These are phyloP conservation scores for Beauveria caledonica DNA, from an alignment of 2,329 filamentous ascomycete species.

Conservation along the genomic window DNA sequence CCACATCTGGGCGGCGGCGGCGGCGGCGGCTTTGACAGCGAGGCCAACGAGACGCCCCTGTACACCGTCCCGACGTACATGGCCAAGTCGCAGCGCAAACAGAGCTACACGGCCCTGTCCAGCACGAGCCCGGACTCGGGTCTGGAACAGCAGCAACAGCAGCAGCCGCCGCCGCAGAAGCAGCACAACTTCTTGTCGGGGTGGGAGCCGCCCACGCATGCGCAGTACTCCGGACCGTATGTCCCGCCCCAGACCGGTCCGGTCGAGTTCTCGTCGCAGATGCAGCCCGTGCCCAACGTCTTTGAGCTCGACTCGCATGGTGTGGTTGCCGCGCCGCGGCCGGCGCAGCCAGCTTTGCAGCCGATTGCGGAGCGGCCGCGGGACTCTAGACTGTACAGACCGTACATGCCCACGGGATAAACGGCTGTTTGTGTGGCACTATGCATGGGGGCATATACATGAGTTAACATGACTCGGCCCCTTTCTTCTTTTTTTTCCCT, in stretches of 20 bases:
- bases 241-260: not conserved
- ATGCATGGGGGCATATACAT: not conserved
- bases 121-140: not conserved
- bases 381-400: not conserved
- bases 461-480: not conserved
- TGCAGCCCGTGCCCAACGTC: not conserved
- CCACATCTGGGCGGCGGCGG: not conserved
- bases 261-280: not conserved
- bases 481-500: not conserved
- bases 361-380: not conserved
- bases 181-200: not conserved
- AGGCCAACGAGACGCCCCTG: constrained; percentile 10
- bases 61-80: not conserved
- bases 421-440: not conserved
- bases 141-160: not conserved
- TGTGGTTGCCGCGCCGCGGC: not conserved
- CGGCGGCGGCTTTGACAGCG: not conserved
- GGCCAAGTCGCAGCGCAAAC: too few relatives aligned
- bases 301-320: constrained; percentile 6
- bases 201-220: not conserved
- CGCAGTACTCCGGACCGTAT: constrained; percentile 6
- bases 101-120: not conserved
- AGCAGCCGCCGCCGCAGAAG: too few relatives aligned
- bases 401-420: not conserved
- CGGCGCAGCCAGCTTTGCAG: not conserved